Evolutionary conservation across 1,284 basidiomycete genomes (phyloP), one percentile per base, ranked within the genome.

Genomic region (Leccinum fuscescens): DNA sequence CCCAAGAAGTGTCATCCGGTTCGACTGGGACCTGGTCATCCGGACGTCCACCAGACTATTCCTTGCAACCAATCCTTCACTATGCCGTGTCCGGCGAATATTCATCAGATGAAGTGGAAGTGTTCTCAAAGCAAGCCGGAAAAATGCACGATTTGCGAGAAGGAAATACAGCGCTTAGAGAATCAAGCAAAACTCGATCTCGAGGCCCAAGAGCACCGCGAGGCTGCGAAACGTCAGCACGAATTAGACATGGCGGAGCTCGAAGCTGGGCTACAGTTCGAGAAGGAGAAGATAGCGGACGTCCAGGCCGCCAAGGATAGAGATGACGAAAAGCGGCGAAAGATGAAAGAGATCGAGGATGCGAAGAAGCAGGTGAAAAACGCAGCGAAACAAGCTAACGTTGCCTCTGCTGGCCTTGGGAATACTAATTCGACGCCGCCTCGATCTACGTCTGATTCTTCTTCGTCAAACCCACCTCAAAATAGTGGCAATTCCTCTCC

Each of bases 1-100:
- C 74, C 79, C 3, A 82, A 78, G 0, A 85, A 78, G 66, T 86
- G 85, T 56, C 85, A 86, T 67, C 78, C 67, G 7, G 11, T 54
- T 22, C 58, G 55, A 48, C 29, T 12, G 14, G 67, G 57, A 50
- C 60, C 60, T 17, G 67, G 65, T 50, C 58, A 79, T 59, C 64
- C 81, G 6, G 72, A 66, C 39, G 79, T 83, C 60, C 84, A 86
- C 66, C 76, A 76, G 0, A 77, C 78, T 60, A 78, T 79, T 68
- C 61, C 44, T 1, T 85, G 84, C 66, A 61, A 68, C 22, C 62
- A 71, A 11, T 55, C 71, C 22, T 62, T 78, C 39, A 64, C 27
- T 79, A 81, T 60, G 3, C 61, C 27, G 1, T 65, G 64, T 20
- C 50, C 61, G 2, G 58, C 56, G 9, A 46, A 57, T 8, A 6